Base-by-base conservation (phyloP, 2,329 filamentous ascomycete genomes). In the Seiridium cupressi region DNA sequence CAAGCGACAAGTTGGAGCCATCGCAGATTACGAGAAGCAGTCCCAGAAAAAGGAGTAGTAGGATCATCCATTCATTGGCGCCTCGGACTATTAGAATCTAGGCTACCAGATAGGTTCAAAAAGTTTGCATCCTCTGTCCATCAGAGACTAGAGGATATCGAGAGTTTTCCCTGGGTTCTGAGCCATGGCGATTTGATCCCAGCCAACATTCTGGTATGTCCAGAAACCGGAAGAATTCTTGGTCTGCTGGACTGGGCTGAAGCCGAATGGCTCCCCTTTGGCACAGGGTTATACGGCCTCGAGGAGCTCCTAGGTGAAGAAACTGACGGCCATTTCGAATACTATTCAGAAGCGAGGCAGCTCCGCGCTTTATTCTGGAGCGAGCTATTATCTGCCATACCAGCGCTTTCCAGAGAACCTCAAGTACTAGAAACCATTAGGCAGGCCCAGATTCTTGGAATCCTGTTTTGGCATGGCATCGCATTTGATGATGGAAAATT, bases 221-320 rank as follows among this genome's bases (percentile, higher is more conserved):
- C 72, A 0, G 59, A 70, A 1, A 76, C 76, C 0, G 82, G 81
- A 57, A 58, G 65, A 3, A 67, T 89, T 6, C 75, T 67, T 0
- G 87, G 86, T 1, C 61, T 89, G 1, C 76, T 89, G 0, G 87
- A 89, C 66, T 89, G 86, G 87, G 84, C 84, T 0, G 87, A 89
- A 67, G 84, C 81, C 0, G 86, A 89, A 67, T 79, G 75, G 61
- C 68, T 88, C 7, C 86, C 86, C 0, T 86, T 87, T 64, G 87
- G 86, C 0, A 75, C 83, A 3, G 82, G 81, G 34, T 69, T 88
- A 48, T 89, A 88, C 64, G 86, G 85, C 0, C 70, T 89, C 0
- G 86, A 89, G 66, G 80, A 86, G 69, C 67, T 89, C 1, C 73
- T 89, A 0, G 84, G 86, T 0, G 73, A 76, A 59, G 67, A 79